Conservation (phyloP, 164 flowering plant genomes). For the Paratinospora sagittata region DNA sequence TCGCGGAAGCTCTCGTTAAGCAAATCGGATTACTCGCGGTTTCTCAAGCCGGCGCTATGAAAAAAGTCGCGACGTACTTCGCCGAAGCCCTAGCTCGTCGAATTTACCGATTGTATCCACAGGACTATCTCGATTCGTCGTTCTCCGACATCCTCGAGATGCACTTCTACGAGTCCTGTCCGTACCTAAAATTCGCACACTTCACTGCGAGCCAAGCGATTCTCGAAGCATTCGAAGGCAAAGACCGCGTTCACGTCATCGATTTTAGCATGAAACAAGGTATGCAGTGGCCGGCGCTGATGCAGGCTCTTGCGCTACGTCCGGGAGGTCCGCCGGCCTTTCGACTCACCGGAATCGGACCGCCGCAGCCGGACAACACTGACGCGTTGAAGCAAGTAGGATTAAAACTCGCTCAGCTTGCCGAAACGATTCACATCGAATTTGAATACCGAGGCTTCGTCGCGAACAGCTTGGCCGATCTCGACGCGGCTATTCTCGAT, state of each 20-base stretch:
- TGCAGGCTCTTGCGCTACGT: slow-evolving; percentile 69
- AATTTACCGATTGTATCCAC: slow-evolving; percentile 48
- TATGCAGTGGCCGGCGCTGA: slow-evolving; percentile 81
- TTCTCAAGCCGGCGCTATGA: slow-evolving; percentile 79
- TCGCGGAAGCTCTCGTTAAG: slow-evolving; percentile 61
- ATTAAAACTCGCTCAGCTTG: slow-evolving; percentile 62
- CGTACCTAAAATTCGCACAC: slow-evolving; percentile 87
- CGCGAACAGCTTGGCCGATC: slow-evolving; percentile 47
- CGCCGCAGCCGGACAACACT: slow-evolving; percentile 47
- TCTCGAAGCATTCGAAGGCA: slow-evolving; percentile 68
- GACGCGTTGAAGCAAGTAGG: slow-evolving; percentile 64
- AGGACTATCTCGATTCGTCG: slow-evolving; percentile 28
- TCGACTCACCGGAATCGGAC: slow-evolving; percentile 72
- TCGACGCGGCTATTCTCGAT: slow-evolving; percentile 48
- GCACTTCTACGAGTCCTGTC: slow-evolving; percentile 82
- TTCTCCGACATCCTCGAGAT: slow-evolving; percentile 53
- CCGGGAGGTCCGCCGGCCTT: slow-evolving; percentile 72
- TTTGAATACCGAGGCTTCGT: slow-evolving; percentile 63
- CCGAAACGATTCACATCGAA: slow-evolving; percentile 49
- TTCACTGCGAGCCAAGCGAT: slow-evolving; percentile 93
- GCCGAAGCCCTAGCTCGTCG: slow-evolving; percentile 59
- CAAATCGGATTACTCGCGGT: slow-evolving; percentile 57
- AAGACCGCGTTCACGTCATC: slow-evolving; percentile 62
- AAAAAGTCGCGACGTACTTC: slow-evolving; percentile 74
- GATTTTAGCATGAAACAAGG: slow-evolving; percentile 78